phyloP scores from a whole-genome alignment of 768 basidiomycete species.

The Psilocybe subaeruginosa region DNA sequence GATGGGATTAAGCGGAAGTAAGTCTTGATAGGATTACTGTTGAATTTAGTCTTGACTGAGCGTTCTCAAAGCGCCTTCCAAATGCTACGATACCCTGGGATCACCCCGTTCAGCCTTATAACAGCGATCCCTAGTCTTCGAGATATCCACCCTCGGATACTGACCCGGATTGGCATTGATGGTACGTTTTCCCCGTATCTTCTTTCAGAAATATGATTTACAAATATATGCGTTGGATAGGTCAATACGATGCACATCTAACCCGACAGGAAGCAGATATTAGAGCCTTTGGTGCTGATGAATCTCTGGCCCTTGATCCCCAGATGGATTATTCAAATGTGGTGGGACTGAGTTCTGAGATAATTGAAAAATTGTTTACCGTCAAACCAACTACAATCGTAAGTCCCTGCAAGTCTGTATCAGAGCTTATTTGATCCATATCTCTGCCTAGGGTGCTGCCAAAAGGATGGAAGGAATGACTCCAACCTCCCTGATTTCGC shows the following conservation, averaged over 20 bases:
- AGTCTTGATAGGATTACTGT: conserved; percentile 2
- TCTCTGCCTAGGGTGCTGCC: conserved; percentile 70
- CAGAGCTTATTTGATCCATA: background rate
- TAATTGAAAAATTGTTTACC: conserved; percentile 61
- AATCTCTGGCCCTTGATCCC: conserved; percentile 69
- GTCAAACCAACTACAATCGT: conserved; percentile 71
- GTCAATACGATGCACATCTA: conserved; percentile 64
- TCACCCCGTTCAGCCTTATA: conserved; percentile 47
- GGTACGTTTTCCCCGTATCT: conserved; percentile 42
- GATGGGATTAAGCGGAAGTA: conserved; percentile 51
- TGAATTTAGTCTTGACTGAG: background rate
- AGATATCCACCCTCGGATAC: conserved; percentile 49
- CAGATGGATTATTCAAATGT: conserved; percentile 70
- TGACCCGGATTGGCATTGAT: conserved; percentile 70
- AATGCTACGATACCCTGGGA: conserved; percentile 61
- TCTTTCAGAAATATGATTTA: background rate
- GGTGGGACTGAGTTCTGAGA: conserved; percentile 75
- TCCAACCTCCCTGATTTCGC: conserved; percentile 67
- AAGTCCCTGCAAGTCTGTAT: conserved; percentile 33
- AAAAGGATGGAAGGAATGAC: conserved; percentile 96
- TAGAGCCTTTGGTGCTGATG: conserved; percentile 74
- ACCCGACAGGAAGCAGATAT: conserved; percentile 78
- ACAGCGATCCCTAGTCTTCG: conserved; percentile 52
- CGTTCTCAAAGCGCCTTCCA: conserved; percentile 65
- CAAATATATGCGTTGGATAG: conserved; percentile 33